Percentiles rank a stretch among this genome's conserved stretches.
Evolutionary conservation across 2,329 filamentous ascomycete species (phyloP).

Genomic region (Alternaria solani): DNA sequence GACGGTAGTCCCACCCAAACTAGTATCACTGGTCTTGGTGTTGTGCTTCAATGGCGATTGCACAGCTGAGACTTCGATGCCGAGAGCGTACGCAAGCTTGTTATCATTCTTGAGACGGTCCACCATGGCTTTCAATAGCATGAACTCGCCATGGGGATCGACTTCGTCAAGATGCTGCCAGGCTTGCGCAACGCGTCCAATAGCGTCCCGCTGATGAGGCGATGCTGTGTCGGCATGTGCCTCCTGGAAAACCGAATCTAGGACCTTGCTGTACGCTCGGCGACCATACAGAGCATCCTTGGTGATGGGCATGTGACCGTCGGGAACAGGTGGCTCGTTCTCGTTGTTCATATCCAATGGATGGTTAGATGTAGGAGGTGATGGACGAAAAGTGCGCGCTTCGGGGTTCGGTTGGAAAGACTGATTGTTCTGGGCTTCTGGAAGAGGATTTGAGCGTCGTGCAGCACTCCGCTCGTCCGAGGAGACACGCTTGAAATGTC

Average conservation of each 20-base stretch:
- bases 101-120: conserved; percentile 75
- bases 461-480: conserved; percentile 59
- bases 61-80: conserved; percentile 44
- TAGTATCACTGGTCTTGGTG: conserved; percentile 43
- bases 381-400: conserved; percentile 49
- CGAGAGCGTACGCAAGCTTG: conserved; percentile 64
- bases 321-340: conserved; percentile 63
- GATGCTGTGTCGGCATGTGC: conserved; percentile 79
- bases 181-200: conserved; percentile 83
- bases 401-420: conserved; percentile 48
- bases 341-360: conserved; percentile 61
- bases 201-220: conserved; percentile 78
- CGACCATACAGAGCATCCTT: conserved; percentile 87
- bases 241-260: conserved; percentile 86
- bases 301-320: conserved; percentile 62
- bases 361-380: conserved; percentile 44
- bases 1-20: conserved; percentile 45
- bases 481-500: conserved; percentile 89
- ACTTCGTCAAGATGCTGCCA: conserved; percentile 84
- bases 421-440: conserved; percentile 19
- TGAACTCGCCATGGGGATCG: conserved; percentile 89
- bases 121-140: conserved; percentile 80
- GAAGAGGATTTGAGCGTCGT: conserved; percentile 41
- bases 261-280: conserved; percentile 78
- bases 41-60: conserved; percentile 41